Conservation (phyloP, 2,329 filamentous ascomycete species). For the Fusarium anguioides region DNA sequence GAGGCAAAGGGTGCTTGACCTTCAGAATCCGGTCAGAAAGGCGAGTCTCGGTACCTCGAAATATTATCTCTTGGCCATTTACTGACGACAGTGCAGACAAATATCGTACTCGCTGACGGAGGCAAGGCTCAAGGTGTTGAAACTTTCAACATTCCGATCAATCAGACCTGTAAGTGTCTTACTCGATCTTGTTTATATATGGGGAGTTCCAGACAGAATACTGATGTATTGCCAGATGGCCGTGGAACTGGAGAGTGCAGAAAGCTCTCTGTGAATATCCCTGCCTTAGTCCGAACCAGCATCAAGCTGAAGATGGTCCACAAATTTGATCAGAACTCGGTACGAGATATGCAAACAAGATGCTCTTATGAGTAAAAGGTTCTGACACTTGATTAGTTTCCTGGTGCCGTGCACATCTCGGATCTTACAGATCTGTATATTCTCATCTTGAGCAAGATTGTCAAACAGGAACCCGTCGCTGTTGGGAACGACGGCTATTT, state of each 20-base stretch:
- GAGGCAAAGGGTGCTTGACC: constrained; percentile 45
- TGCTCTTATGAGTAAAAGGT: fast-evolving
- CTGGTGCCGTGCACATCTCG: constrained; percentile 45
- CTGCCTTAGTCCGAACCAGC: constrained; percentile 45
- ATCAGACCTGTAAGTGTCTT: constrained; percentile 45
- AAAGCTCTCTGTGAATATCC: constrained; percentile 50
- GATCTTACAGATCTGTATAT: constrained; percentile 49
- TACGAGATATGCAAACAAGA: constrained; percentile 30
- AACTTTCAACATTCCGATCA: constrained; percentile 46
- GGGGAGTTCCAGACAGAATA: no score
- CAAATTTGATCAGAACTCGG: constrained; percentile 49
- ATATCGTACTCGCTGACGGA: constrained; percentile 45
- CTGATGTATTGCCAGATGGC: constrained; percentile 44
- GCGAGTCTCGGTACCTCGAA: constrained; percentile 18
- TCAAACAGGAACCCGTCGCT: constrained; percentile 43
- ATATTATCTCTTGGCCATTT: fast-evolving
- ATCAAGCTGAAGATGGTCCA: constrained; percentile 46
- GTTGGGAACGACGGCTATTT: constrained; percentile 50
- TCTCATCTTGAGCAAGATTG: constrained; percentile 45
- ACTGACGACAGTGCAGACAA: constrained; percentile 34
- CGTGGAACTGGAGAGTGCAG: constrained; percentile 48
- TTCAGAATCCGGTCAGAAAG: constrained; percentile 43
- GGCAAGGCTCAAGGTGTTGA: constrained; percentile 45
- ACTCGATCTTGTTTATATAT: neutral
- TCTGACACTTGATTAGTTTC: constrained; percentile 32